phyloP scores from a whole-genome alignment of 257 asterid species.

The Solanum raphanifolium region DNA sequence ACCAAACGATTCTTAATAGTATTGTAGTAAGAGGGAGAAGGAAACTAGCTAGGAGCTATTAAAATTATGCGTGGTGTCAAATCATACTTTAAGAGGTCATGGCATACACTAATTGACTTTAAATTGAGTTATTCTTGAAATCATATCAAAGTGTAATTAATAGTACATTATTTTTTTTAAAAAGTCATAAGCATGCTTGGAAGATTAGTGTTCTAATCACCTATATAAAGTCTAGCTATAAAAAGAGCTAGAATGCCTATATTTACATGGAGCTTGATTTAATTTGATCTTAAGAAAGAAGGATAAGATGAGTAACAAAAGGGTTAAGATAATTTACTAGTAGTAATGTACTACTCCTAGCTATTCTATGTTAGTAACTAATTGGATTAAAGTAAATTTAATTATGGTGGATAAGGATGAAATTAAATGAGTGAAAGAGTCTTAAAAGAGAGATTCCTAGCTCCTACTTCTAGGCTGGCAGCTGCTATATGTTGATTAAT shows the following conservation, averaged over 20 bases:
- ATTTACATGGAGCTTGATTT: background rate
- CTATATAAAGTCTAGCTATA: background rate
- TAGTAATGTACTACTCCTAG: background rate
- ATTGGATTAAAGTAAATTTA: background rate
- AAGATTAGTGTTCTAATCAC: background rate
- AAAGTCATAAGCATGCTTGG: background rate
- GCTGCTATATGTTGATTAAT: conserved; percentile 5
- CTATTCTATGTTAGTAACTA: background rate
- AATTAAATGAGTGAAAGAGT: background rate
- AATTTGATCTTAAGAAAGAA: background rate
- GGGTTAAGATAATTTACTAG: background rate
- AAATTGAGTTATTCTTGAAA: too few species aligned
- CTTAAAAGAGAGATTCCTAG: background rate
- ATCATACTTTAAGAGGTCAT: background rate
- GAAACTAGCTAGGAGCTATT: background rate
- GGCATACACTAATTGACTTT: background rate
- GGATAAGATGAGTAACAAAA: background rate
- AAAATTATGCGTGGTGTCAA: background rate
- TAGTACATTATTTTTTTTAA: background rate
- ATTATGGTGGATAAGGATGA: conserved; percentile 22
- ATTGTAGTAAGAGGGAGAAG: background rate
- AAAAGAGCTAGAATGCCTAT: background rate
- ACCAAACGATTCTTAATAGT: background rate
- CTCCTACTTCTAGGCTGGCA: background rate
- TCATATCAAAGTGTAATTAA: background rate